Conservation (phyloP, 106 monocot species). For the Dendrobium nobile region DNA sequence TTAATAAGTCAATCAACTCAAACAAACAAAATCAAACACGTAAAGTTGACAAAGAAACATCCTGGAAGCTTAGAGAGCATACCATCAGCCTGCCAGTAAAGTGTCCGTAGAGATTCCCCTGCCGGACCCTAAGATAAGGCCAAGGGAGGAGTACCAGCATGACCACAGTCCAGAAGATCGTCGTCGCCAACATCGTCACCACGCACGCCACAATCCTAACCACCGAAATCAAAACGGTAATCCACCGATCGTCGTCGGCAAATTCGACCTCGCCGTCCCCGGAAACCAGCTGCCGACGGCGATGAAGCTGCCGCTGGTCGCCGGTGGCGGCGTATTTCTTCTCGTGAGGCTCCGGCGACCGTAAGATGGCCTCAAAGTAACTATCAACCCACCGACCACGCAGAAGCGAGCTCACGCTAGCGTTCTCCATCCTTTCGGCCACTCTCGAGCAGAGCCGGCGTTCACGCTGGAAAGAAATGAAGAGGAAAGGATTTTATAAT, state of each 20-base stretch:
- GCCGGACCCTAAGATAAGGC: conserved; percentile 27
- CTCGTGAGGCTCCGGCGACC: background rate
- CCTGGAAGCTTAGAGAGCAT: background rate
- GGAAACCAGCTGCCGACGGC: background rate
- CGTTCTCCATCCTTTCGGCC: background rate
- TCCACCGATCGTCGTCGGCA: conserved; percentile 23
- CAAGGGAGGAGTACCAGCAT: conserved; percentile 38
- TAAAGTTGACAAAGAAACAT: background rate
- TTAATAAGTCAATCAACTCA: background rate
- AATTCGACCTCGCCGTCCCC: background rate
- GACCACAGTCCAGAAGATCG: conserved; percentile 29
- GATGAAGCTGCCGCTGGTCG: background rate
- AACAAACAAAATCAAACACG: background rate
- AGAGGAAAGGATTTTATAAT: too few relatives aligned
- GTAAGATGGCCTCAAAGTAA: conserved; percentile 4
- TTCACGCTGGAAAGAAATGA: too few relatives aligned
- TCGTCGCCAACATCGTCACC: conserved; percentile 32
- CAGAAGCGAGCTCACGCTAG: background rate
- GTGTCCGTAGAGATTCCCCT: conserved; percentile 43
- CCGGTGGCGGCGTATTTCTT: background rate
- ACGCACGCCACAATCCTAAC: conserved; percentile 28
- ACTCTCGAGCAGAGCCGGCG: background rate
- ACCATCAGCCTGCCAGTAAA: conserved; percentile 18
- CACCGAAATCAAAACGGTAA: conserved; percentile 9
- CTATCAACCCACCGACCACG: background rate